Conservation (phyloP, 305 asterid genomes). For the Caryopteris hybrid region DNA sequence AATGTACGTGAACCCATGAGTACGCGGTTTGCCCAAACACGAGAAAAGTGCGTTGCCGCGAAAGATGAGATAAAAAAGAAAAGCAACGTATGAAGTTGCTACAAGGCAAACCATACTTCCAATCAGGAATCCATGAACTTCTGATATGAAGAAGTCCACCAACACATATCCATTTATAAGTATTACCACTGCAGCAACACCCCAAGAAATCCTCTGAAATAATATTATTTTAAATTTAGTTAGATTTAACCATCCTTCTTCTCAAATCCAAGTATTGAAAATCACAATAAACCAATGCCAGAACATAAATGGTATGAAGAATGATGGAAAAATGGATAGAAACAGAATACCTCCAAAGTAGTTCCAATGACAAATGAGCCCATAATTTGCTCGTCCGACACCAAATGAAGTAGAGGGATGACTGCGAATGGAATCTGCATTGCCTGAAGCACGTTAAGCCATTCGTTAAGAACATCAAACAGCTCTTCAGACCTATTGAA, state of each 20-base stretch:
- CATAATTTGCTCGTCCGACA: constrained; percentile 53
- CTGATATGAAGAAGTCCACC: constrained; percentile 56
- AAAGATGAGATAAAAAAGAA: constrained; percentile 51
- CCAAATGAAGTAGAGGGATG: constrained; percentile 60
- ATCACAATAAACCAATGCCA: no score
- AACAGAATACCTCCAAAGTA: constrained; percentile 40
- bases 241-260: no score
- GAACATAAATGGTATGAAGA: no score
- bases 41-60: constrained; percentile 23
- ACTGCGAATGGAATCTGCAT: constrained; percentile 68
- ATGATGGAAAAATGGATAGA: no score
- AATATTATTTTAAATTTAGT: no score
- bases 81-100: constrained; percentile 41
- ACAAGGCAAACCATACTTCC: constrained; percentile 32
- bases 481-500: constrained; percentile 57
- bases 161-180: constrained; percentile 62
- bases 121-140: constrained; percentile 44
- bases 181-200: constrained; percentile 59
- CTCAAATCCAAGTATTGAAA: no score
- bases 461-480: constrained; percentile 55
- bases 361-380: constrained; percentile 57
- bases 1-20: constrained; percentile 40
- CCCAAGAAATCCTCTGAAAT: constrained; percentile 58
- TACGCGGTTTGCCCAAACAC: constrained; percentile 24
- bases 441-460: constrained; percentile 69